Evolutionary conservation across 208 protist genomes (phyloP).

Genomic region (Trypanosoma vivax): DNA sequence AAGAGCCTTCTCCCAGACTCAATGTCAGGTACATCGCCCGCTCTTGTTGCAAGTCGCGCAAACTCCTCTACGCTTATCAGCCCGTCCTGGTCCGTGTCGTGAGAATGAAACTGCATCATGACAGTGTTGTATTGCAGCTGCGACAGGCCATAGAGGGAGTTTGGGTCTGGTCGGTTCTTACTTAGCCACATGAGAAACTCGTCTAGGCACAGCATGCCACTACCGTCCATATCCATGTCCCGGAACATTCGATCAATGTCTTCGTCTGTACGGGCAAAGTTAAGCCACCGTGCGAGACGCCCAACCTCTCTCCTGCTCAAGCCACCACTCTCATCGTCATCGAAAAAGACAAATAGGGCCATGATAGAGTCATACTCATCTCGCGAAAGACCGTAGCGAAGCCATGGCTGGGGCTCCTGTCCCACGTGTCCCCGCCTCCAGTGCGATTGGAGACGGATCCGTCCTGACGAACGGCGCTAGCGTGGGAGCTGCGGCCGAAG

Average conservation of each 20-base stretch:
- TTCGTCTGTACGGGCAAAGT: constrained; percentile 54
- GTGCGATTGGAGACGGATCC: constrained; percentile 10
- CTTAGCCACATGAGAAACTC: constrained; percentile 74
- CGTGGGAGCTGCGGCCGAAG: background rate
- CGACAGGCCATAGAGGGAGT: constrained; percentile 63
- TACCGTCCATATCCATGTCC: constrained; percentile 66
- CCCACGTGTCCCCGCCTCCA: constrained; percentile 36
- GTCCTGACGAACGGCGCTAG: background rate
- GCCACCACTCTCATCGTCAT: constrained; percentile 55
- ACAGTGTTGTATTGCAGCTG: constrained; percentile 80
- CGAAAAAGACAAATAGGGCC: constrained; percentile 80
- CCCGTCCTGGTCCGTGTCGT: constrained; percentile 69
- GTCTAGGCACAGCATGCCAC: constrained; percentile 43
- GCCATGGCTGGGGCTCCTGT: constrained; percentile 63
- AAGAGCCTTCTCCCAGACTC: constrained; percentile 38
- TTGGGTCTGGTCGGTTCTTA: constrained; percentile 70
- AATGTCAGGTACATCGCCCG: constrained; percentile 38
- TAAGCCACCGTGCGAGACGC: constrained; percentile 72
- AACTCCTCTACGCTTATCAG: constrained; percentile 57
- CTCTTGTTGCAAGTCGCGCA: constrained; percentile 30
- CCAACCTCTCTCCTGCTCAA: constrained; percentile 47
- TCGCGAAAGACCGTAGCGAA: constrained; percentile 49
- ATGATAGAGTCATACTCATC: constrained; percentile 81
- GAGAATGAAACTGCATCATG: constrained; percentile 83
- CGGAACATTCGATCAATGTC: constrained; percentile 74